Evolutionary conservation across 1,284 basidiomycete genomes (phyloP), one percentile per base, ranked within the genome.

Genomic region (Ustilago nuda): DNA sequence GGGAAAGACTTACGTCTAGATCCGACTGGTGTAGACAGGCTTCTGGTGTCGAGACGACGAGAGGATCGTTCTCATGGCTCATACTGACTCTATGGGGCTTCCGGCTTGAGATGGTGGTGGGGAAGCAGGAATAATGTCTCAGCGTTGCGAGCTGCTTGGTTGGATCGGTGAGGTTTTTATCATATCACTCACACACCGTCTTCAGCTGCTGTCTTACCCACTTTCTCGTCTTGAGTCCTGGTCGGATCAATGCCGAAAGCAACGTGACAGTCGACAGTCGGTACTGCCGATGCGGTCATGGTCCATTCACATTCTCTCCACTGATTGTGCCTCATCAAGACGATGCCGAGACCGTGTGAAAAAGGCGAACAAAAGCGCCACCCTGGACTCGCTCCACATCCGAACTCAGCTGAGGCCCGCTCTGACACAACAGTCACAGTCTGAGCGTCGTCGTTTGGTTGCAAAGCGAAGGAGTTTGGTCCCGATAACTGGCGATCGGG

Each of bases 11-110:
- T 27, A 75, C 72, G 50, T 75, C 56, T 50, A 75, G 53, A 33
- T 75, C 72, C 5, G 66, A 70, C 54, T 64, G 65, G 51, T 75
- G 67, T 8, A 75, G 43, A 39, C 63, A 70, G 17, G 72, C 72
- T 33, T 70, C 54, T 43, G 56, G 54, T 41, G 72, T 75, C 30
- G 67, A 70, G 5, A 75, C 60, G 32, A 75, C 57, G 43, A 75
- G 59, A 4, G 66, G 53, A 33, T 75, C 60, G 6, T 64, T 48
- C 12, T 68, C 62, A 36, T 61, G 53, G 23, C 48, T 19, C 56
- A 59, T 63, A 43, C 13, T 53, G 35, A 36, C 35, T 48, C 52
- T 56, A 45, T 13, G 37, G 52, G 13, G 17, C 12, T 36, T 30
- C 17, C 37, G 8, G 37, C 2, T 27, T 5, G 41, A 32, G 30